A percentile compares a stretch with the other conserved stretches of the same genome.
Conservation (phyloP, 2,329 filamentous ascomycete genomes). For the Xenoacremonium recifei region DNA sequence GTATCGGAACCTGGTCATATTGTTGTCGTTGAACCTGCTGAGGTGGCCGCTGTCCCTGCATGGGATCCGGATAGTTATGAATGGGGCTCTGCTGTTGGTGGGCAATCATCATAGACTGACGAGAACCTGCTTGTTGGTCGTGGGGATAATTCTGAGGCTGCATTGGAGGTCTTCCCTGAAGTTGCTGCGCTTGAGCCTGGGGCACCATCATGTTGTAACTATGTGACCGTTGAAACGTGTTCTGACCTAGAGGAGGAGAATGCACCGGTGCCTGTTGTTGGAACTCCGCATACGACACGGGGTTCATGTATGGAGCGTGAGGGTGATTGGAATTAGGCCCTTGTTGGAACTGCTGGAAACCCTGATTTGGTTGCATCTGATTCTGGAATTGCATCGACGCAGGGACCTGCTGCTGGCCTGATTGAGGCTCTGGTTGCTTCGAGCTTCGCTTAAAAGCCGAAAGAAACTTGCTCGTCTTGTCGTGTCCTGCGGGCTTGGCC, state of each 20-base stretch:
- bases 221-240: too few species aligned
- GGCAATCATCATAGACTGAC: too few species aligned
- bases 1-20: slow-evolving; percentile 39
- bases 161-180: slow-evolving; percentile 1
- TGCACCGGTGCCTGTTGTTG: too few species aligned
- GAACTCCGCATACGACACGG: too few species aligned
- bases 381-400: too few species aligned
- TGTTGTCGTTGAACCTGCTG: slow-evolving; percentile 28
- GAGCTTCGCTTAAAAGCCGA: slow-evolving; percentile 32
- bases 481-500: slow-evolving; percentile 18
- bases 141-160: neutral
- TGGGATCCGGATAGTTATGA: neutral
- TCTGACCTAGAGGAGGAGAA: too few species aligned
- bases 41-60: slow-evolving; percentile 10
- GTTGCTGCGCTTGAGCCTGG: neutral
- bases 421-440: slow-evolving; percentile 21
- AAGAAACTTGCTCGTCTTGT: slow-evolving; percentile 27
- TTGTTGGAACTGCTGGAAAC: neutral
- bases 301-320: neutral
- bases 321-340: neutral
- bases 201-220: too few species aligned
- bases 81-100: too few species aligned
- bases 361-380: neutral
- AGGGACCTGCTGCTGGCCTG: neutral
- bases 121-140: slow-evolving; percentile 1